Evolutionary conservation across 371 early-diverging fungal species (phyloP).

Genomic region (Haplosporangium sp.): DNA sequence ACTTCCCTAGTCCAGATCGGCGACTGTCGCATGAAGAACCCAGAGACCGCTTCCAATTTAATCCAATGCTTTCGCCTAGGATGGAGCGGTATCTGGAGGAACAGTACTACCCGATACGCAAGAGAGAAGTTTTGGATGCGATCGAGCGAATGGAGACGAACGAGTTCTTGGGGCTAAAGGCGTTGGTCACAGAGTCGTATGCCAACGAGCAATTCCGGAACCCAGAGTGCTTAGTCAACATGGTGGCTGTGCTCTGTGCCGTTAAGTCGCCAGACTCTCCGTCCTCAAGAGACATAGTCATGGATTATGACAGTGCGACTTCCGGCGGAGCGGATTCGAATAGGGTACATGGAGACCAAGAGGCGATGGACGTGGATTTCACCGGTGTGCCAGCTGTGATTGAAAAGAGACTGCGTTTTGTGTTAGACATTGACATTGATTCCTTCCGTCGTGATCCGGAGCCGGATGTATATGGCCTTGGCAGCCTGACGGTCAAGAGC

Average conservation of each 20-base stretch:
- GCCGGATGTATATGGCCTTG: constrained; percentile 15
- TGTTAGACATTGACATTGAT: constrained; percentile 36
- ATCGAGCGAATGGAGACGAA: constrained; percentile 40
- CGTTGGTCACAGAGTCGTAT: constrained; percentile 19
- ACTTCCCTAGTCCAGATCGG: constrained; percentile 1
- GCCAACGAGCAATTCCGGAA: constrained; percentile 43
- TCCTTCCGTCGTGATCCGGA: constrained; percentile 35
- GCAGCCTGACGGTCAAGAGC: constrained; percentile 28
- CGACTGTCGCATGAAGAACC: background rate
- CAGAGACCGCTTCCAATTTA: constrained; percentile 13
- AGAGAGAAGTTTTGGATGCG: constrained; percentile 31
- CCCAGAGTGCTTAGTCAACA: constrained; percentile 39
- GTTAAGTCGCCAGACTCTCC: constrained; percentile 19
- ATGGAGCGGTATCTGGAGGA: constrained; percentile 33
- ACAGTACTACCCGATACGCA: constrained; percentile 37
- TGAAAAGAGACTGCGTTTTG: constrained; percentile 19
- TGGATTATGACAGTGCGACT: constrained; percentile 5
- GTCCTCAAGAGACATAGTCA: constrained; percentile 21
- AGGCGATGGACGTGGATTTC: constrained; percentile 22
- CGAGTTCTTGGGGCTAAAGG: constrained; percentile 29
- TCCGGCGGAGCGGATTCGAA: no score
- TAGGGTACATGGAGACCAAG: background rate
- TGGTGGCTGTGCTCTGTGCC: constrained; percentile 32
- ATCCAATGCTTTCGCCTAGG: constrained; percentile 19
- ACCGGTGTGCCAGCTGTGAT: background rate